Evolutionary conservation across 148 eudicot species (phyloP).

Genomic region (Rhododendron mucronatum): DNA sequence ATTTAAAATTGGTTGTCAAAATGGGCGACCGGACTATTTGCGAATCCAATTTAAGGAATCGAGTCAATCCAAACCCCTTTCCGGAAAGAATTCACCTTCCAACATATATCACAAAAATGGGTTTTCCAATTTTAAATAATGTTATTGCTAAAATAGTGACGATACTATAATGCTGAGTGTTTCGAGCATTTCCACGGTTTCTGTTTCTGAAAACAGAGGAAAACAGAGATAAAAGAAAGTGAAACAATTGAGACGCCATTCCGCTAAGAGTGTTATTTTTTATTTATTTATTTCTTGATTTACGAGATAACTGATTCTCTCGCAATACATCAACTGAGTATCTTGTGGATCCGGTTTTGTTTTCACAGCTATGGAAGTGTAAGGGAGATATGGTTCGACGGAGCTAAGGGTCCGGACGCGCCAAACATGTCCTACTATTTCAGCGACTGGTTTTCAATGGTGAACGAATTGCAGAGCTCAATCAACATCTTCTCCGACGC

Average conservation of each 20-base stretch:
- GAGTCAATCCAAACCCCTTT: too few species aligned
- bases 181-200: background rate
- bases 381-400: slow-evolving; percentile 91
- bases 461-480: slow-evolving; percentile 72
- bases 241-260: too few species aligned
- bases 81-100: too few species aligned
- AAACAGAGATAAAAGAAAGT: too few species aligned
- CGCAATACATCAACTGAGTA: too few species aligned
- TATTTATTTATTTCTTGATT: too few species aligned
- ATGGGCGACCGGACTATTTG: too few species aligned
- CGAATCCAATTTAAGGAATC: too few species aligned
- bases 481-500: slow-evolving; percentile 95
- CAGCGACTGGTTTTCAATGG: slow-evolving; percentile 79
- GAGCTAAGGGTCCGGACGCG: slow-evolving; percentile 71
- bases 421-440: slow-evolving; percentile 84
- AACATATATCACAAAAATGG: background rate
- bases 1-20: too few species aligned
- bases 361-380: slow-evolving; percentile 61
- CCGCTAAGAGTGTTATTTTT: too few species aligned
- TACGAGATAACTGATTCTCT: too few species aligned
- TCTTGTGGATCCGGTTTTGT: background rate
- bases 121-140: background rate
- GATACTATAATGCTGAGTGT: too few species aligned
- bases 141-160: background rate
- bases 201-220: background rate